Percentiles rank a stretch among this genome's conserved stretches.
phyloP scores from a whole-genome alignment of 495 filamentous ascomycete species.

The Chlorociboria aeruginascens region DNA sequence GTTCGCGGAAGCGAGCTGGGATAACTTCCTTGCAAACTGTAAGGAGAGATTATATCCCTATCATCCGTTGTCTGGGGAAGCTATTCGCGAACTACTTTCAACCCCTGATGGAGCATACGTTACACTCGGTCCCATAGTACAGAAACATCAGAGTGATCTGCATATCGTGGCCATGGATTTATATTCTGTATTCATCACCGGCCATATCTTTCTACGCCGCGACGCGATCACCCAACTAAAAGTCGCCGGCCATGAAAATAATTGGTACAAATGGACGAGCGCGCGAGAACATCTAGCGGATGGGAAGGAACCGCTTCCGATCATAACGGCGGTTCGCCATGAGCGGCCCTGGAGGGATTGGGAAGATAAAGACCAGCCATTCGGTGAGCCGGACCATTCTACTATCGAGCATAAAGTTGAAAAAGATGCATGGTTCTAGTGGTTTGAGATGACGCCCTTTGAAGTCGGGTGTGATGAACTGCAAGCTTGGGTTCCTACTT shows the following conservation, averaged over 20 bases:
- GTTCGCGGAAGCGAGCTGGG: conserved; percentile 3
- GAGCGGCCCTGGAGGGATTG: conserved; percentile 20
- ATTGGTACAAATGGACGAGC: conserved; percentile 17
- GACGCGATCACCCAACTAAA: background rate
- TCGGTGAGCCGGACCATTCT: conserved; percentile 8
- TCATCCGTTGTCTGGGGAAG: conserved; percentile 18
- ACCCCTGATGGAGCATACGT: conserved; percentile 14
- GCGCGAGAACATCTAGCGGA: conserved; percentile 10
- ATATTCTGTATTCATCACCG: conserved; percentile 21
- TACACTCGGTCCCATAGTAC: conserved; percentile 19
- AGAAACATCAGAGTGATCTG: conserved; percentile 19
- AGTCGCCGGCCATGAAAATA: background rate
- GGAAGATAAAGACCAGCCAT: conserved; percentile 14
- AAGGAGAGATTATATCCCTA: conserved; percentile 11
- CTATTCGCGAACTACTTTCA: conserved; percentile 13
- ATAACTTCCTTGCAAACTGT: conserved; percentile 11
- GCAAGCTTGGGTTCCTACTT: conserved; percentile 21
- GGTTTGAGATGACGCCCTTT: conserved; percentile 22
- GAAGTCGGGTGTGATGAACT: conserved; percentile 24
- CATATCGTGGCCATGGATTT: conserved; percentile 21
- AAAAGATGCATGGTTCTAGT: conserved; percentile 21
- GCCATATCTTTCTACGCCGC: conserved; percentile 20
- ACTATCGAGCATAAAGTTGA: conserved; percentile 15
- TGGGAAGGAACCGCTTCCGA: conserved; percentile 19
- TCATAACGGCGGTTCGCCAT: conserved; percentile 20